Evolutionary conservation across 192 early-diverging fungal genomes (phyloP), one percentile per base, ranked within the genome.

Genomic region (Coemansia sp.): DNA sequence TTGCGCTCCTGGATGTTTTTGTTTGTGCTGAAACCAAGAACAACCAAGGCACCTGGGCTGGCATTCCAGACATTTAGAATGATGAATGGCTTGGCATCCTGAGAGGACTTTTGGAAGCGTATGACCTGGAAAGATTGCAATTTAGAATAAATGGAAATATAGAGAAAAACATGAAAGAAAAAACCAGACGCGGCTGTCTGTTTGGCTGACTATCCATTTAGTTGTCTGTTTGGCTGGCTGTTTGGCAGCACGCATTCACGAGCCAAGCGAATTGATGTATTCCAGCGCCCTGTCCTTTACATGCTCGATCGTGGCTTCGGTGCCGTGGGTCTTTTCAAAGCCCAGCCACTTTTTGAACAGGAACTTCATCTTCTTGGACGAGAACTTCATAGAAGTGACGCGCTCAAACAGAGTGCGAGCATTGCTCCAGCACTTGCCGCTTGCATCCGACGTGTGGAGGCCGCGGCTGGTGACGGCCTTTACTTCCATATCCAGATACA

Each of bases 281-380:
- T 87, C 90, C 64, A 93, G 81, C 14, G 97, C 94, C 51, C 82
- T 84, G 71, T 91, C 75, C 84, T 97, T 98, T 38, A 99, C 97
- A 69, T 93, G 87, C 63, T 94, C 91, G 25, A 94, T 75, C 20
- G 88, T 84, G 45, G 94, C 90, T 5, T 87, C 87, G 48, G 86
- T 85, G 20, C 96, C 95, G 69, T 91, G 81, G 39, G 87, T 86
- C 86, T 96, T 97, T 73, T 99, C 98, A 76, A 93, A 99, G 20
- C 89, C 88, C 57, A 99, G 86, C 88, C 93, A 99, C 83, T 95
- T 94, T 84, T 98, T 99, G 84, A 99, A 98, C 71, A 99, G 90
- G 85, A 95, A 98, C 81, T 98, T 98, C 94, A 98, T 96, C 87
- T 97, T 95, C 86, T 96, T 98, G 25, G 94, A 92, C 20, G 96